These are phyloP conservation scores for Stenocarpella maydis DNA, from an alignment of 2,329 filamentous ascomycete species.

Conservation along the genomic window DNA sequence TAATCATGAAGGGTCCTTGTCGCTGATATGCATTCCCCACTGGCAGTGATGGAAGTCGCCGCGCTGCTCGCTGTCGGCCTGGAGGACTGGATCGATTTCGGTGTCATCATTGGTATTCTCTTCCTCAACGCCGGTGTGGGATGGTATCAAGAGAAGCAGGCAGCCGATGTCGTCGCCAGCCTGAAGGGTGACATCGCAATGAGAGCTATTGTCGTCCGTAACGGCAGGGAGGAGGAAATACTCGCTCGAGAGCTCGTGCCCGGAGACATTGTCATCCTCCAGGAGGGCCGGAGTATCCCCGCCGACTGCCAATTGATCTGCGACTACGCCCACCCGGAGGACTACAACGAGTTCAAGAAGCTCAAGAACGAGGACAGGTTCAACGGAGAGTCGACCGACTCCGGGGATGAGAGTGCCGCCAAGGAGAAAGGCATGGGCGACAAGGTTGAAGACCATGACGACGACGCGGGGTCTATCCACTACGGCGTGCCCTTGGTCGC, in stretches of 20 bases:
- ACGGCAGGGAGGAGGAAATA: constrained; percentile 71
- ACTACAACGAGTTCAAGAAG: constrained; percentile 53
- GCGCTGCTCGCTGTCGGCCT: constrained; percentile 76
- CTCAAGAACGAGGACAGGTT: constrained; percentile 71
- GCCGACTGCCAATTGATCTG: constrained; percentile 75
- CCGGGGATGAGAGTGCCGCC: constrained; percentile 39
- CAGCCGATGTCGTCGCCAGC: constrained; percentile 74
- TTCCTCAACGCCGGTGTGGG: constrained; percentile 76
- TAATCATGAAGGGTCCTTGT: neutral
- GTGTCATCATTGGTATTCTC: constrained; percentile 78
- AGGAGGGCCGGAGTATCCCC: constrained; percentile 73
- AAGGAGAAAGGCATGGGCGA: constrained; percentile 13
- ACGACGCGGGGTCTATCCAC: constrained; percentile 30
- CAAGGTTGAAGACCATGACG: constrained; percentile 25
- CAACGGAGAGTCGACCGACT: constrained; percentile 12
- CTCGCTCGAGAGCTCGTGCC: constrained; percentile 75
- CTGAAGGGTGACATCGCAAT: constrained; percentile 80
- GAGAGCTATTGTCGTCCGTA: constrained; percentile 72
- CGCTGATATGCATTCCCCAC: neutral
- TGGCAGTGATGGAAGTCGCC: constrained; percentile 77
- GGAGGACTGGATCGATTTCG: constrained; percentile 76
- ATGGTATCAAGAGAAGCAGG: constrained; percentile 82
- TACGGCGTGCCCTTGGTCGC: constrained; percentile 32
- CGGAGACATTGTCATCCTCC: constrained; percentile 74
- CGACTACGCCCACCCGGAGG: constrained; percentile 72